These are phyloP conservation scores for Neurospora sp. DNA, from an alignment of 495 filamentous ascomycete species.

Conservation along the genomic window DNA sequence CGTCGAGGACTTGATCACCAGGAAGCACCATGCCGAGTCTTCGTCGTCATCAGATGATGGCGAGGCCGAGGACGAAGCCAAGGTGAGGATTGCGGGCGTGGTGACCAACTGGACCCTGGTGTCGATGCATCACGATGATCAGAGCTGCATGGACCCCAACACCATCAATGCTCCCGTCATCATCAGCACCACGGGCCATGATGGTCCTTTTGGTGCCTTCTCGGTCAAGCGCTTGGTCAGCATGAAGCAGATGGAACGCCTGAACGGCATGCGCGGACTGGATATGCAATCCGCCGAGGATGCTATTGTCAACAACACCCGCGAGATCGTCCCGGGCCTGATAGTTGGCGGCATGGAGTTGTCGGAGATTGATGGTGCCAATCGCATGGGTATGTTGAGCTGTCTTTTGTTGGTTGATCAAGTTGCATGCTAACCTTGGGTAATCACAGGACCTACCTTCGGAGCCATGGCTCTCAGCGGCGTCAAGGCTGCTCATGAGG, in stretches of 20 bases:
- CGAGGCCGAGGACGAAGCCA: conserved; percentile 22
- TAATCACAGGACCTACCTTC: conserved; percentile 40
- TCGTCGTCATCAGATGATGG: conserved; percentile 19
- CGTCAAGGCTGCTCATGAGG: conserved; percentile 83
- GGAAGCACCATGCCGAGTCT: conserved; percentile 21
- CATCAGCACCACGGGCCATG: conserved; percentile 82
- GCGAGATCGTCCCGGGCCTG: conserved; percentile 76
- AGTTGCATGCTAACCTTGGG: neutral
- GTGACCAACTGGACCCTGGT: conserved; percentile 94
- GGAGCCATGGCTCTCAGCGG: conserved; percentile 76
- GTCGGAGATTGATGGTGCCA: conserved; percentile 80
- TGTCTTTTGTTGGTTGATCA: neutral
- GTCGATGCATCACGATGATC: conserved; percentile 73
- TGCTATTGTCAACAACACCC: conserved; percentile 79
- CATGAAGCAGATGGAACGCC: conserved; percentile 70
- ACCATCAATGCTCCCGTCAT: conserved; percentile 84
- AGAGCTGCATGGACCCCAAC: conserved; percentile 92
- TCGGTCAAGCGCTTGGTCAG: conserved; percentile 72
- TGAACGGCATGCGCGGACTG: conserved; percentile 82
- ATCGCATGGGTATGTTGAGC: conserved; percentile 56
- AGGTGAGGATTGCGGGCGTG: conserved; percentile 67
- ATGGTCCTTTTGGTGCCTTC: conserved; percentile 84
- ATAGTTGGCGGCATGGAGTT: conserved; percentile 93
- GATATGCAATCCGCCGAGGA: conserved; percentile 88
- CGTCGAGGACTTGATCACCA: conserved; percentile 85